These are phyloP conservation scores for Berberis thunbergii DNA, from an alignment of 164 flowering plant genomes.

Conservation along the genomic window DNA sequence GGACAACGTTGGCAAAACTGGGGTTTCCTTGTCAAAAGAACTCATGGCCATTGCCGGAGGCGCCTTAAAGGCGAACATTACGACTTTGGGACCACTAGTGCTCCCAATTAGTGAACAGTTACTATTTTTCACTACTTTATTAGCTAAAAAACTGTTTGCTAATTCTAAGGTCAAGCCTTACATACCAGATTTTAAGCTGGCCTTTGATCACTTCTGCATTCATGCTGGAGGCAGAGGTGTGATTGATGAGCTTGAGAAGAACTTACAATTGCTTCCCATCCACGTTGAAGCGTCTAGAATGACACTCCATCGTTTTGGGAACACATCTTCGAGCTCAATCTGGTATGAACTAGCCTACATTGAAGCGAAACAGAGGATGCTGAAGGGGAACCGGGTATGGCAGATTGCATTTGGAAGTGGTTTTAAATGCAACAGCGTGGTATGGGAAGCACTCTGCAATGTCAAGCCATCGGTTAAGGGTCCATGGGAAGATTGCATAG, in stretches of 20 bases:
- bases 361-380: neutral
- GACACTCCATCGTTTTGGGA: neutral
- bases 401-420: no score
- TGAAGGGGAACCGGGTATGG: no score
- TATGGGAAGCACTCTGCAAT: neutral
- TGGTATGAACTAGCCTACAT: neutral
- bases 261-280: neutral
- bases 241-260: neutral
- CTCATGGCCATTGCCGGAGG: constrained; percentile 39
- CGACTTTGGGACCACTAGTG: constrained; percentile 38
- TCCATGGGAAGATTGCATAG: no score
- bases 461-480: neutral
- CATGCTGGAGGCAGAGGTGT: neutral
- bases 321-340: neutral
- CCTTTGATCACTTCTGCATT: neutral
- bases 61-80: constrained; percentile 33
- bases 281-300: neutral
- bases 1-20: constrained; percentile 27
- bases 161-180: constrained; percentile 29
- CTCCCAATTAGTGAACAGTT: constrained; percentile 40
- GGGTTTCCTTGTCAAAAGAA: constrained; percentile 35
- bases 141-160: constrained; percentile 21
- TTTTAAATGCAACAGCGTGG: no score
- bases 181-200: constrained; percentile 12
- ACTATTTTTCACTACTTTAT: constrained; percentile 26